Percentiles rank a stretch among this genome's conserved stretches.
Conservation (phyloP, 768 basidiomycete species). For the Mycena amicta region DNA sequence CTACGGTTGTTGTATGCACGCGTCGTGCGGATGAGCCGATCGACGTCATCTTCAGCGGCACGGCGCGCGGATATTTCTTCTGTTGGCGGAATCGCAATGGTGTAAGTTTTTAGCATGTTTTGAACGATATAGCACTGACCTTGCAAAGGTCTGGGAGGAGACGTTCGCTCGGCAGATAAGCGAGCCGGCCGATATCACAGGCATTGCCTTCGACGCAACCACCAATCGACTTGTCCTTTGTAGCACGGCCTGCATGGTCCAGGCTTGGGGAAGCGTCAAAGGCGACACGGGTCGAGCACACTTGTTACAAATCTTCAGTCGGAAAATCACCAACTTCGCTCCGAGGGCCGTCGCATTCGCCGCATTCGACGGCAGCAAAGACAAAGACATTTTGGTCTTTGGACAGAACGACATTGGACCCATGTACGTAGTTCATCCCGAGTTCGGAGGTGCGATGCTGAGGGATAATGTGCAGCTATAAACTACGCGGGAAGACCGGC, state of each 20-base stretch:
- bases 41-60: slow-evolving; percentile 8
- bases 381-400: slow-evolving; percentile 5
- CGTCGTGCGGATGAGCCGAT: slow-evolving; percentile 1
- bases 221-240: slow-evolving; percentile 4
- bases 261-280: slow-evolving; percentile 4
- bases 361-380: slow-evolving; percentile 1
- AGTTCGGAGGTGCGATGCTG: background rate
- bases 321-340: background rate
- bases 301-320: slow-evolving; percentile 2
- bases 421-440: background rate
- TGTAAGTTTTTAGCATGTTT: background rate
- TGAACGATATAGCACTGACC: background rate
- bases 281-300: background rate
- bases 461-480: background rate
- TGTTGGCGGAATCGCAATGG: slow-evolving; percentile 3
- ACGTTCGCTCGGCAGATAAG: slow-evolving; percentile 3
- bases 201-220: background rate
- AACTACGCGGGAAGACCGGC: background rate
- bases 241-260: slow-evolving; percentile 3
- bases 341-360: slow-evolving; percentile 3
- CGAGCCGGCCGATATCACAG: slow-evolving; percentile 1
- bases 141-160: slow-evolving; percentile 7
- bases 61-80: slow-evolving; percentile 5
- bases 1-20: slow-evolving; percentile 2
- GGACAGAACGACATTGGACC: slow-evolving; percentile 4